Base-by-base conservation (phyloP, 139 green algal species). In the Chlorella sp. region DNA sequence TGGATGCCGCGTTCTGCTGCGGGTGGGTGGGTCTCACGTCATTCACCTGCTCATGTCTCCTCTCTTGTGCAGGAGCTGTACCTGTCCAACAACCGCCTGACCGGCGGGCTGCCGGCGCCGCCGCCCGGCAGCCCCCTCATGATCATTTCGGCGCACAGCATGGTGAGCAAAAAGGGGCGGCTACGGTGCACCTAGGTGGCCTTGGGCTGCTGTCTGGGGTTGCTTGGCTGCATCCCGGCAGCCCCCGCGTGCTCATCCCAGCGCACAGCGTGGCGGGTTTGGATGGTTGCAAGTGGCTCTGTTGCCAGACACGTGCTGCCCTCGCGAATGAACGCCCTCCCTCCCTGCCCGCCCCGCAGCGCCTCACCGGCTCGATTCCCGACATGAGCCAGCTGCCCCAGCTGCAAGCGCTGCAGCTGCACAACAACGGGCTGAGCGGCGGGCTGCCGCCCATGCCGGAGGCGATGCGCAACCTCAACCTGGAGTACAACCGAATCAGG, bases 51-150 rank as follows among this genome's bases (percentile, higher is more conserved):
- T n/a, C n/a, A n/a, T n/a, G n/a, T n/a, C n/a, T n/a, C n/a, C n/a
- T n/a, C n/a, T n/a, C n/a, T n/a, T n/a, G n/a, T 51, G 44, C 76
- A 82, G 38, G 76, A 82, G 60, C 76, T 82, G 11, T 82, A 82
- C 57, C 76, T 82, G 4, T 63, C 34, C 36, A 57, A n/a, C 76
- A 82, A 82, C 60, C 55, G 28, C 26, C 60, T 82, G 36, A 32
- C 26, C 25, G 76, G 76, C 4, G 3, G 34, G 25, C 76, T 82
- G 76, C 60, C 76, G 36, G 26, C 34, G 60, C 76, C 76, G 57
- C 60, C 57, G 9, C 76, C 60, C 23, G 60, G 6, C 56, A 62
- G 36, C 76, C 23, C 16, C 16, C 76, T 82, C 4, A 26, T 82
- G 25, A 82, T 82, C 34, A 62, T 82, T 38, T 82, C 76, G 12